Conservation (phyloP, 805 yeast genomes). For the Peterozyma toletana region DNA sequence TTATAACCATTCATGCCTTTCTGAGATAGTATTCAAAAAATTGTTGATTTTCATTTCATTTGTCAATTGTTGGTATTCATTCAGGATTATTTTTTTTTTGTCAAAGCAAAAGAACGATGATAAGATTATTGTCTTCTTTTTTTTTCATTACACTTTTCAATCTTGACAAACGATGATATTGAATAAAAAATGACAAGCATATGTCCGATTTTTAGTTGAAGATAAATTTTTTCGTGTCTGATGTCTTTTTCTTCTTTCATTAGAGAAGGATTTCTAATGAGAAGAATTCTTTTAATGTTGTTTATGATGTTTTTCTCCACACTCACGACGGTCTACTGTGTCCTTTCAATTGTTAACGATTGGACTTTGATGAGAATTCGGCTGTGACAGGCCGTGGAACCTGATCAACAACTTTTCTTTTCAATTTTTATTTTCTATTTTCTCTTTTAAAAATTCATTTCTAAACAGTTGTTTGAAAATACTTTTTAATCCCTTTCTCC, state of each 20-base stretch:
- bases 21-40: slow-evolving; percentile 33
- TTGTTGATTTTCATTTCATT: neutral
- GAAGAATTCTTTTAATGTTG: neutral
- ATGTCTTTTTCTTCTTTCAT: slow-evolving; percentile 18
- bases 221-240: slow-evolving; percentile 61
- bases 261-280: neutral
- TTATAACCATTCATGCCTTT: slow-evolving; percentile 92
- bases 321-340: slow-evolving; percentile 39
- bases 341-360: slow-evolving; percentile 20
- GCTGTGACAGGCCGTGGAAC: slow-evolving; percentile 83
- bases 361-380: slow-evolving; percentile 60
- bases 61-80: neutral
- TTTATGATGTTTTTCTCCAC: slow-evolving; percentile 30
- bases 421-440: slow-evolving; percentile 5
- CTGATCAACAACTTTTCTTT: slow-evolving; percentile 7
- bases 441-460: slow-evolving; percentile 1
- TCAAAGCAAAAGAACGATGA: slow-evolving; percentile 1
- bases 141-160: slow-evolving; percentile 4
- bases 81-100: neutral
- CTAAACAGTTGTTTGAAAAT: slow-evolving; percentile 4
- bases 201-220: slow-evolving; percentile 76
- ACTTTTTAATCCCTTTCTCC: neutral
- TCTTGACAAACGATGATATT: slow-evolving; percentile 57
- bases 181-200: slow-evolving; percentile 88
- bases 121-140: slow-evolving; percentile 3